Evolutionary conservation across 176 grass and related monocot species (phyloP).

Genomic region (Dendrocalamus sinicus): DNA sequence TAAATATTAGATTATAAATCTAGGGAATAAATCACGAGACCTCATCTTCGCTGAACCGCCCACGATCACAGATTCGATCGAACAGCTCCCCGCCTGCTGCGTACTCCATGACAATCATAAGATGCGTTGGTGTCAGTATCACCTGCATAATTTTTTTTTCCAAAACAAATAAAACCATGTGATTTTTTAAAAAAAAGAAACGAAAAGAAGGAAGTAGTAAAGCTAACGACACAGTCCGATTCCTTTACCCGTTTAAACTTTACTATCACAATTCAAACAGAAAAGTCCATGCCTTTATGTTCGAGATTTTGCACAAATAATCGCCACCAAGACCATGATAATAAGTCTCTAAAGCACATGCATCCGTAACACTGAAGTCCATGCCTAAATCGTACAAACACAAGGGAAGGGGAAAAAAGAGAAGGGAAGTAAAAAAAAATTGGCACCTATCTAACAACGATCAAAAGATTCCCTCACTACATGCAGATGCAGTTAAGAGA

Average conservation of each 20-base stretch:
- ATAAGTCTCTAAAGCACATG: not conserved
- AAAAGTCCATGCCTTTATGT: not conserved
- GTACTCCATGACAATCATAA: constrained; percentile 95
- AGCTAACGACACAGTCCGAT: constrained; percentile 20
- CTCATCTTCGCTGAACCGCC: constrained; percentile 93
- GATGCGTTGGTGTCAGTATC: constrained; percentile 80
- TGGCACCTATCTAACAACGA: constrained; percentile 45
- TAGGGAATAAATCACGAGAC: constrained; percentile 53
- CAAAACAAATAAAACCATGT: constrained; percentile 38
- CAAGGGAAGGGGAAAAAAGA: not conserved
- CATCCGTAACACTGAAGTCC: constrained; percentile 28
- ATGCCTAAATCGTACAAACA: constrained; percentile 15
- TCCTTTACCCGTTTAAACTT: constrained; percentile 14
- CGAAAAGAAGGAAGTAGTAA: not conserved
- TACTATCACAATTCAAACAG: constrained; percentile 5
- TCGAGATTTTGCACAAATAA: constrained; percentile 12
- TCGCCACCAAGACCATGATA: not conserved
- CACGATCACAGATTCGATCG: constrained; percentile 83
- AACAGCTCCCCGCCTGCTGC: constrained; percentile 90
- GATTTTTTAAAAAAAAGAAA: constrained; percentile 1
- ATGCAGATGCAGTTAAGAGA: constrained; percentile 35
- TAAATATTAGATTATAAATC: constrained; percentile 8
- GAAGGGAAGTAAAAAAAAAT: constrained; percentile 18
- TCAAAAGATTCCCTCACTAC: constrained; percentile 39
- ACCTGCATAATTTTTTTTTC: constrained; percentile 51